A percentile compares a stretch with the other conserved stretches of the same genome.
These are phyloP conservation scores for Diaporthe australafricana DNA, from an alignment of 2,329 filamentous ascomycete genomes.

Conservation along the genomic window DNA sequence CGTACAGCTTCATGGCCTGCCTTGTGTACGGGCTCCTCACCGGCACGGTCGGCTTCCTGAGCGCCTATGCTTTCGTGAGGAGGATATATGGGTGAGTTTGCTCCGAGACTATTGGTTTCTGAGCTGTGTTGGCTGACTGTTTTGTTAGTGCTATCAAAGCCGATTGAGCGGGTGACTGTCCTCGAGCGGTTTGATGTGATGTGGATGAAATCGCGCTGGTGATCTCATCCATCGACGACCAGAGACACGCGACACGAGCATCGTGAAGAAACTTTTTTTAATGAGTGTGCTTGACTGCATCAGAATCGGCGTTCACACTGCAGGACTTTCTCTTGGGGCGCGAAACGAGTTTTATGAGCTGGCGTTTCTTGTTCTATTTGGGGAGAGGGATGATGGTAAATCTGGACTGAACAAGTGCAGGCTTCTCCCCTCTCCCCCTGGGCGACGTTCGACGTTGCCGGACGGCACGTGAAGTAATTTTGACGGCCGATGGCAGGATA, in stretches of 20 bases:
- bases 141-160: constrained; percentile 62
- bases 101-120: background rate
- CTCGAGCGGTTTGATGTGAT: background rate
- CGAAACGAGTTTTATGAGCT: background rate
- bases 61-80: constrained; percentile 85
- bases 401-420: background rate
- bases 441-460: too few species aligned
- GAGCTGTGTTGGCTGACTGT: constrained; percentile 36
- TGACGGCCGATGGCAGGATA: background rate
- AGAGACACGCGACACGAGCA: constrained; percentile 14
- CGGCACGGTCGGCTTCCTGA: constrained; percentile 86
- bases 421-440: background rate
- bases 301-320: constrained; percentile 31
- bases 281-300: constrained; percentile 32
- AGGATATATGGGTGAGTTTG: constrained; percentile 80
- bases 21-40: constrained; percentile 83
- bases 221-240: background rate
- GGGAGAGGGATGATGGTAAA: background rate
- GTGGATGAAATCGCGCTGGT: background rate
- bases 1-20: constrained; percentile 85
- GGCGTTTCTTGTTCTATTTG: constrained; percentile 20
- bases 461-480: background rate
- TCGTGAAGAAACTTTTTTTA: constrained; percentile 11
- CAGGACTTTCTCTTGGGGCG: constrained; percentile 5
- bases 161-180: constrained; percentile 49